Conservation (phyloP, 352 stramenopile genomes). For the Blastocystis sp. region DNA sequence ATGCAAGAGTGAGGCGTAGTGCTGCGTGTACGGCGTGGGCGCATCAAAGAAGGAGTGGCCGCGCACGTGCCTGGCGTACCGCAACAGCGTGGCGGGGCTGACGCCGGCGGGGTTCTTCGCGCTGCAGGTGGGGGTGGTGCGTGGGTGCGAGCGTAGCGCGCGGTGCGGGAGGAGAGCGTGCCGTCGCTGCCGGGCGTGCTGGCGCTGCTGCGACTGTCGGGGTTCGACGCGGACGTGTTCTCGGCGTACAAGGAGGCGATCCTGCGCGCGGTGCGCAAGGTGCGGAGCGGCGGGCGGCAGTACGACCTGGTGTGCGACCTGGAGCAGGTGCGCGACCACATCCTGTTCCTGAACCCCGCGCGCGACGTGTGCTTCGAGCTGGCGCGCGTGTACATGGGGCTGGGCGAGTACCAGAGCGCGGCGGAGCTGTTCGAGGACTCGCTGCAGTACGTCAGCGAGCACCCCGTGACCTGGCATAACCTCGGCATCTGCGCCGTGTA, state of each 20-base stretch:
- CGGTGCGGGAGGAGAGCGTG: neutral
- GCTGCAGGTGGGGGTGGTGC: neutral
- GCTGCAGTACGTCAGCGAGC: conserved; percentile 42
- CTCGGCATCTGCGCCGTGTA: conserved; percentile 59
- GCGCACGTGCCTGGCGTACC: conserved; percentile 10
- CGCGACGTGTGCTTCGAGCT: conserved; percentile 68
- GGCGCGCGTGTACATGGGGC: conserved; percentile 67
- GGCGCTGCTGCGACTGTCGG: conserved; percentile 33
- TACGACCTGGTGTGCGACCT: conserved; percentile 55
- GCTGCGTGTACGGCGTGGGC: neutral
- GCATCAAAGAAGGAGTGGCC: neutral
- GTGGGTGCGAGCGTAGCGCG: neutral
- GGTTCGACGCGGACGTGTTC: conserved; percentile 48
- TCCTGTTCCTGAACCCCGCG: neutral
- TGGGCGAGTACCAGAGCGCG: conserved; percentile 53
- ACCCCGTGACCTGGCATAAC: conserved; percentile 69
- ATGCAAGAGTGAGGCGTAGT: neutral
- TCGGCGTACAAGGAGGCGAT: conserved; percentile 13
- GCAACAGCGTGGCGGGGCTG: neutral
- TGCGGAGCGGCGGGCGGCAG: neutral
- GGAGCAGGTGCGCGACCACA: conserved; percentile 54
- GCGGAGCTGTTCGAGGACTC: conserved; percentile 53
- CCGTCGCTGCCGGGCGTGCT: conserved; percentile 22
- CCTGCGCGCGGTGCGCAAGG: neutral
- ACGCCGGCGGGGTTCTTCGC: conserved; percentile 41